Evolutionary conservation across 2,329 filamentous ascomycete genomes (phyloP), one percentile per base, ranked within the genome.

Genomic region (Neofusicoccum kwambonambiense): DNA sequence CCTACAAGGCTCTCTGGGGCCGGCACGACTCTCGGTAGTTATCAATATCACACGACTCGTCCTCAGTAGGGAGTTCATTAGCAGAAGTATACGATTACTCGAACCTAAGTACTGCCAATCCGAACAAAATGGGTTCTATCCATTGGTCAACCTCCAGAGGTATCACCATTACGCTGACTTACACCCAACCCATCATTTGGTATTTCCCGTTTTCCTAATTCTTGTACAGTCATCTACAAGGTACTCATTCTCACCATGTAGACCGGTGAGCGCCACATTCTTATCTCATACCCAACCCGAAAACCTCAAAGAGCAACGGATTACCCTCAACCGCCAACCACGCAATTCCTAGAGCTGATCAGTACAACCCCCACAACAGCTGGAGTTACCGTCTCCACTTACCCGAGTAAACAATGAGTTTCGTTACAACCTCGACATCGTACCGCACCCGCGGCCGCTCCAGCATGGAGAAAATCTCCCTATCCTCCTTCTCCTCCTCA

Each of bases 351-450:
- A 68, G 5, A 4, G 37, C 13, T 17, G 1, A 19, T 64, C 27
- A 63, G 49, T 31, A 63, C 4, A 56, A n/a, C 9, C 13, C 4
- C 11, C 13, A 13, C 12, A n/a, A 4, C 4, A 15, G 15, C 2
- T 3, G 19, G 9, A 7, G 11, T n/a, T 17, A 34, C 3, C 3
- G 19, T 35, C 15, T 27, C 66, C 15, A 79, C 88, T 77, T 80
- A 92, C 94, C 95, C 66, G 90, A 86, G 80, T 99, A 99, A 27
- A 99, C 92, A 71, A 99, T 90, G 67, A 99, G 79, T 79, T 97
- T 98, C 4, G 95, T 98, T 42, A 99, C 90, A 44, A 99, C 94
- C 78, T 99, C 95, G n/a, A 98, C 94, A 78, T 99, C 95, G 74
- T 98, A 99, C 70, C 93, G 85, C 66, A 97, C 93, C 69, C 95